Evolutionary conservation across 192 early-diverging fungal species (phyloP).

Genomic region (Ambispora gerdemannii): DNA sequence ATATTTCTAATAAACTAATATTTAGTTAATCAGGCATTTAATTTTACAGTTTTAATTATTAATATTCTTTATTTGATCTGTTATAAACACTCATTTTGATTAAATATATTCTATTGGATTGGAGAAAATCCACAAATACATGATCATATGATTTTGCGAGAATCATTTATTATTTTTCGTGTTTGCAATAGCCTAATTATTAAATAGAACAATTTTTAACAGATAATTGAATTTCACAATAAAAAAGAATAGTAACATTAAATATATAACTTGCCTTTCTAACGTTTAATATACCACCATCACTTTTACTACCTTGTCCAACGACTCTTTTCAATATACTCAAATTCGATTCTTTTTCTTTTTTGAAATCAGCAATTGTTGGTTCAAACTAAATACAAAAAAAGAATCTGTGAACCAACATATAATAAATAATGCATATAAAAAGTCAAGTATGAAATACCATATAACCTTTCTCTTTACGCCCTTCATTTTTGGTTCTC

Average conservation of each 20-base stretch:
- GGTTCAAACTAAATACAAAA: conserved; percentile 53
- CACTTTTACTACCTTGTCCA: conserved; percentile 44
- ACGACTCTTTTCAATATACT: conserved; percentile 68
- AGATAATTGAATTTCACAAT: neutral
- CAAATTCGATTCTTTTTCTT: conserved; percentile 69
- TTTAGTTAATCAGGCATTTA: no score
- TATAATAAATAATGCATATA: no score
- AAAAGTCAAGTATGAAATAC: neutral
- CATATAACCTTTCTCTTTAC: conserved; percentile 55
- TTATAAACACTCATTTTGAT: no score
- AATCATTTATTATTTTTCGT: no score
- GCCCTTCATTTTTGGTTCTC: conserved; percentile 84
- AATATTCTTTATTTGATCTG: no score
- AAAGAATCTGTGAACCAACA: neutral
- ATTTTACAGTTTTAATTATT: no score
- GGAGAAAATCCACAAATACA: no score
- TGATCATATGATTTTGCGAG: no score
- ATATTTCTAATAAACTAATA: no score
- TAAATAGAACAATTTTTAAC: neutral
- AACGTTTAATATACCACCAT: conserved; percentile 47
- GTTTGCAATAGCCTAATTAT: conserved; percentile 19
- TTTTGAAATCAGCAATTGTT: conserved; percentile 56
- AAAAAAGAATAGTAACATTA: conserved; percentile 6
- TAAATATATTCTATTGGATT: no score
- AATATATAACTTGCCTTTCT: conserved; percentile 41